Evolutionary conservation across 768 basidiomycete species (phyloP).

Genomic region (Suillus fuscotomentosus): DNA sequence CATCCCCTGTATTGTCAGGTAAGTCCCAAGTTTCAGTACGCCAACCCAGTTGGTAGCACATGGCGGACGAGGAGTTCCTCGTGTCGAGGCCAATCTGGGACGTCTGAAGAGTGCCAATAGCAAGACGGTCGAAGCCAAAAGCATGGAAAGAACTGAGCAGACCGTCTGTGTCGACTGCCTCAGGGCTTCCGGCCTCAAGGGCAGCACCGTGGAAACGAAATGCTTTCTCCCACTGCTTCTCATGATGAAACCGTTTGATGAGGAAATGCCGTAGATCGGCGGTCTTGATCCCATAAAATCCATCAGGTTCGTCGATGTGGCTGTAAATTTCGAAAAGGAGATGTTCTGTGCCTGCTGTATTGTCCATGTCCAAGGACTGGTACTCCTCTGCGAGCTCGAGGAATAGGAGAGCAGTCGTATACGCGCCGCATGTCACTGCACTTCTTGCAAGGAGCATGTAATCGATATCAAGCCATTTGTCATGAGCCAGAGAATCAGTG

Average conservation of each 20-base stretch:
- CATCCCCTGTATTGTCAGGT: conserved; percentile 54
- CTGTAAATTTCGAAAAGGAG: conserved; percentile 91
- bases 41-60: conserved; percentile 87
- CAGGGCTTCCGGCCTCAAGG: conserved; percentile 57
- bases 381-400: conserved; percentile 75
- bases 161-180: conserved; percentile 51
- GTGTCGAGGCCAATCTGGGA: conserved; percentile 33
- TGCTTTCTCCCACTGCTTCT: conserved; percentile 89
- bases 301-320: conserved; percentile 96
- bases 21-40: conserved; percentile 95
- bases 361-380: conserved; percentile 25
- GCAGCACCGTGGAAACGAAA: conserved; percentile 88
- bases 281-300: conserved; percentile 92
- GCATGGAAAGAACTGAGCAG: conserved; percentile 80
- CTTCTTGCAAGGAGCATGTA: conserved; percentile 67
- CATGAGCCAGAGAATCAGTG: conserved; percentile 48
- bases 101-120: conserved; percentile 61
- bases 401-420: conserved; percentile 88
- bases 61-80: conserved; percentile 36
- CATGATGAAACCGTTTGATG: conserved; percentile 86
- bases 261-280: conserved; percentile 77
- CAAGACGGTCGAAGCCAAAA: conserved; percentile 90
- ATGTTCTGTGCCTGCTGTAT: conserved; percentile 48
- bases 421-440: conserved; percentile 77
- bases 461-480: conserved; percentile 83